Evolutionary conservation across 2,329 filamentous ascomycete genomes (phyloP).

Genomic region (Cercospora berteroae): DNA sequence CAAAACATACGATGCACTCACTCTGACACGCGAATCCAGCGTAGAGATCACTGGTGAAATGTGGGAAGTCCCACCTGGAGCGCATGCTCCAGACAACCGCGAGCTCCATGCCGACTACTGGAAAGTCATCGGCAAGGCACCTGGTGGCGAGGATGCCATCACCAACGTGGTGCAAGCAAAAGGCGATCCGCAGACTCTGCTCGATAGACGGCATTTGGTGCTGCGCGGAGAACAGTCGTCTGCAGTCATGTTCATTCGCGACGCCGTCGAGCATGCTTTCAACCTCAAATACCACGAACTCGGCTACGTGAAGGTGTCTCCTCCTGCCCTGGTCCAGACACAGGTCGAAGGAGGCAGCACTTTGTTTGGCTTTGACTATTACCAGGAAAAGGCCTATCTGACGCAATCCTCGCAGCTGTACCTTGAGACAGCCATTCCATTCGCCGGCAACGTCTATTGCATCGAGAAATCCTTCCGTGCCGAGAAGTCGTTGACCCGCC

Average conservation of each 20-base stretch:
- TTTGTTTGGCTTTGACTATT: slow-evolving; percentile 86
- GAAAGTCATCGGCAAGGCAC: slow-evolving; percentile 71
- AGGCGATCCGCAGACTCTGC: slow-evolving; percentile 68
- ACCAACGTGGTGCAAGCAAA: slow-evolving; percentile 75
- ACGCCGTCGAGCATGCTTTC: slow-evolving; percentile 78
- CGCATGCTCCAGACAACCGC: slow-evolving; percentile 76
- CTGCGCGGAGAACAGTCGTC: slow-evolving; percentile 81
- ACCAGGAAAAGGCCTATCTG: slow-evolving; percentile 85
- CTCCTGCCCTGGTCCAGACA: slow-evolving; percentile 89
- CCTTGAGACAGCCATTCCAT: slow-evolving; percentile 89
- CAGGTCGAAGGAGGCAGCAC: slow-evolving; percentile 91
- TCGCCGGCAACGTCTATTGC: slow-evolving; percentile 92
- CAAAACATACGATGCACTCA: slow-evolving; percentile 88
- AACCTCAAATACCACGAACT: slow-evolving; percentile 73
- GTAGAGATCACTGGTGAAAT: slow-evolving; percentile 82
- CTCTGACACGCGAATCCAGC: slow-evolving; percentile 82
- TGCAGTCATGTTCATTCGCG: slow-evolving; percentile 83
- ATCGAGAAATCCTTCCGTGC: slow-evolving; percentile 98
- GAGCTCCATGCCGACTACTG: slow-evolving; percentile 91
- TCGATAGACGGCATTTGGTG: slow-evolving; percentile 80
- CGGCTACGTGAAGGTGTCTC: slow-evolving; percentile 77
- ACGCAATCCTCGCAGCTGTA: slow-evolving; percentile 98
- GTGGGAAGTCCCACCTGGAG: slow-evolving; percentile 72
- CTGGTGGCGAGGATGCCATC: slow-evolving; percentile 85
- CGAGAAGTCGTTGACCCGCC: slow-evolving; percentile 90